Base-by-base conservation (phyloP, 2,329 filamentous ascomycete species). In the Pseudogymnoascus sp. region DNA sequence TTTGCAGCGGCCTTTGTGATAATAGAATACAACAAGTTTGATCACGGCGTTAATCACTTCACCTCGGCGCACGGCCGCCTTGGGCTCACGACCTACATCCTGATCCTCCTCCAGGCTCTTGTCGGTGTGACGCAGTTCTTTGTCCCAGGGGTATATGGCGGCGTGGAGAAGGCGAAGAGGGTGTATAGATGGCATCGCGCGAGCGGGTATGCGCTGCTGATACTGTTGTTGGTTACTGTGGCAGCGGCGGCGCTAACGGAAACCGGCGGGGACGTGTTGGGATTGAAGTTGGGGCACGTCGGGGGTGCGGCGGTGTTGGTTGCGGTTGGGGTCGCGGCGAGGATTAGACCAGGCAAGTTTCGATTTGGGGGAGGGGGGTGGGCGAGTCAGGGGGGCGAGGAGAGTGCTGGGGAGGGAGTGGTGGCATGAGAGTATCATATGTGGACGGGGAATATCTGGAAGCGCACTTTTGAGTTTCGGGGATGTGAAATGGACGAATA, bases 161-260 rank as follows among this genome's bases (percentile, higher is more conserved):
- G 90, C 63, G 86, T 88, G 67, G 87, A 90, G 26, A 86, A 86
- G 2, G 93, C 92, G 19, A 96, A 93, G 81, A 80, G 80, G 23
- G 75, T 96, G 44, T 97, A 93, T 82, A 97, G 96, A 77, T 96
- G 93, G 71, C 95, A 97, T 75, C 85, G 93, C 31, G 77, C 83
- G 62, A 82, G 81, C 21, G 95, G 93, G 1, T 97, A 99, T 73
- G 68, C 85, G 7, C 78, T 93, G 64, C 77, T 93, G 62, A 71
- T 87, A 61, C 71, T 96, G 69, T 80, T 93, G 66, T 76, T 96
- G 66, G 85, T 84, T 9, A 95, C 93, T 0, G 82, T 96, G 40
- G 78, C 83, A 60, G 87, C 88, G 23, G 90, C 93, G 1, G 91
- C 87, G 2, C 81, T 87, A 76, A 97, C 93, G 1, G 80, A 82